These are phyloP conservation scores for Solanum chiquidenum DNA, from an alignment of 257 asterid genomes.

Conservation along the genomic window DNA sequence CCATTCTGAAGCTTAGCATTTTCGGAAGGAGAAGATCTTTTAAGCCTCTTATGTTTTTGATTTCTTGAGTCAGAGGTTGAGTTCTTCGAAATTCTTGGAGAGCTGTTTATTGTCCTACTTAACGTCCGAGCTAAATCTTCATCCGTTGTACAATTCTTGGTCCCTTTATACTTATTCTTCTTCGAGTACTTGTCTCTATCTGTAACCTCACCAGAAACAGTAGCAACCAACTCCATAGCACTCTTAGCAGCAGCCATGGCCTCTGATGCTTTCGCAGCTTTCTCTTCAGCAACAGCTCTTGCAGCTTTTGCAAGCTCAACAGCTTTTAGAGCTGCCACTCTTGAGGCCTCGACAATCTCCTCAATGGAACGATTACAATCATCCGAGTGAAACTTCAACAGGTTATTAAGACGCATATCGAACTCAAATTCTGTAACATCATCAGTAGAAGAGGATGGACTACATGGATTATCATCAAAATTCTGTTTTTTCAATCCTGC, in stretches of 20 bases:
- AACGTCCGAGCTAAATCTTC: slow-evolving; percentile 59
- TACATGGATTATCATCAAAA: slow-evolving; percentile 36
- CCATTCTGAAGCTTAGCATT: slow-evolving; percentile 11
- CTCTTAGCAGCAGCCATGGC: slow-evolving; percentile 83
- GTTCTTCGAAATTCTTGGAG: slow-evolving; percentile 52
- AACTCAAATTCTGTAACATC: slow-evolving; percentile 9
- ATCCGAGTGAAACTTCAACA: slow-evolving; percentile 34
- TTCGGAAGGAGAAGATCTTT: slow-evolving; percentile 14
- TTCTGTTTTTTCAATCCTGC: slow-evolving; percentile 80
- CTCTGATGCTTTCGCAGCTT: slow-evolving; percentile 77
- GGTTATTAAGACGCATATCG: slow-evolving; percentile 23
- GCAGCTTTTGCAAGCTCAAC: slow-evolving; percentile 55
- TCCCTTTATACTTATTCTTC: slow-evolving; percentile 36
- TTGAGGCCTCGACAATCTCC: slow-evolving; percentile 66
- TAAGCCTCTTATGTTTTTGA: slow-evolving; percentile 47
- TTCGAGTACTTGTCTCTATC: slow-evolving; percentile 24
- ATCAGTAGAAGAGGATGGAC: slow-evolving; percentile 29
- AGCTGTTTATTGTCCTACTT: slow-evolving; percentile 49
- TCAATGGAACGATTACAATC: slow-evolving; percentile 44
- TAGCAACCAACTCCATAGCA: slow-evolving; percentile 73
- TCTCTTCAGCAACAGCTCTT: slow-evolving; percentile 75
- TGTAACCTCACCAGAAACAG: slow-evolving; percentile 31
- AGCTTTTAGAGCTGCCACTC: slow-evolving; percentile 59
- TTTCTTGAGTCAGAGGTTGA: slow-evolving; percentile 25
- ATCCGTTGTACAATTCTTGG: slow-evolving; percentile 31